Base-by-base conservation (phyloP, 306 rosid species). In the Fragaria iinumae region DNA sequence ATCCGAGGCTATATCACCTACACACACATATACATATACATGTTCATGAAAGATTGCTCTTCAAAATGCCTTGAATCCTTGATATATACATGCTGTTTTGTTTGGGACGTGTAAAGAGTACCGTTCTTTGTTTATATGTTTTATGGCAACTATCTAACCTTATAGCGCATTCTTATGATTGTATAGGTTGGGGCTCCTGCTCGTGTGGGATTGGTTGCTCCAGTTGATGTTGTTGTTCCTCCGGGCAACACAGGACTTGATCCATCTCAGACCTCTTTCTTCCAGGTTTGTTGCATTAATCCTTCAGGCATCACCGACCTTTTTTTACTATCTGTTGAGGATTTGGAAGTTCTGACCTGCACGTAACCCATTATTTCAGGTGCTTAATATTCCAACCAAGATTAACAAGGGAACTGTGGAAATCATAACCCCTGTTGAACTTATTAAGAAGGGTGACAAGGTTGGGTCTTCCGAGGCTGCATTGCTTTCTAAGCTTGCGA, bases 401-500 rank as follows among this genome's bases (percentile, higher is more conserved):
- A 32, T 32, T 32, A 32, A 32, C 34, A 32, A 32, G 34, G 34
- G 34, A 32, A 32, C 34, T 67, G 98, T 93, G 0, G 98, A 93
- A 86, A 93, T 93, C 59, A 91, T 93, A 23, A 93, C 98, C 70
- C 96, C 97, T 27, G 98, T 93, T 8, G 97, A 93, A 72, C 94
- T 93, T 27, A 91, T 91, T 73, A 93, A 47, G 89, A 93, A 93
- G 90, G 97, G 98, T 27, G 98, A 91, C 3, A 93, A 91, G 85
- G 98, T 91, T 1, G 96, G 98, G 3, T 93, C 98, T 23, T 93
- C 96, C 18, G 98, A 90, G 80, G 97, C 98, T 82, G 98, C 98
- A 8, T 77, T 93, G 68, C 96, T 93, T 73, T 87, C 98, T 11
- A 93, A 93, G 90, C 93, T 93, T 5, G 98, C 92, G 21, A 90